A percentile compares a stretch with the other conserved stretches of the same genome.
phyloP scores from a whole-genome alignment of 768 basidiomycete genomes.

The Naematelia aurantialba region DNA sequence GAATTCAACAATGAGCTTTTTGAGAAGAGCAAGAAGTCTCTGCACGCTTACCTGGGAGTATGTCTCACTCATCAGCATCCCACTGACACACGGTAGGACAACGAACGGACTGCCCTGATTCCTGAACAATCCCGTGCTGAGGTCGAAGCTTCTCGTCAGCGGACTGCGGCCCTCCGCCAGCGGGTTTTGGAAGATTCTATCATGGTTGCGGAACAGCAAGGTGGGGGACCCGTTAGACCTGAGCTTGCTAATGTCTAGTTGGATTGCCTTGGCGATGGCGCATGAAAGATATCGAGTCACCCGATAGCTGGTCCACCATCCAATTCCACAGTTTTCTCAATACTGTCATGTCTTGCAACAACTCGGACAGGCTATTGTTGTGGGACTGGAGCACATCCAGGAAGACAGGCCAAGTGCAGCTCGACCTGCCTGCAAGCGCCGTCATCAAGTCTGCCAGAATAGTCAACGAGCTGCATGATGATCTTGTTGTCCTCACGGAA shows the following conservation, averaged over 20 bases:
- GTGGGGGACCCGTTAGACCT: constrained; percentile 12
- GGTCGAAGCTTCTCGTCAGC: constrained; percentile 14
- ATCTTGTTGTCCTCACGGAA: constrained; percentile 33
- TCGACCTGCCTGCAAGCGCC: constrained; percentile 20
- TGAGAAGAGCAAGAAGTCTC: constrained; percentile 23
- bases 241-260: constrained; percentile 14
- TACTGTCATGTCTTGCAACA: constrained; percentile 28
- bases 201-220: constrained; percentile 40
- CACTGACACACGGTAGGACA: background rate
- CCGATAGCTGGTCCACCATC: constrained; percentile 33
- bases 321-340: constrained; percentile 31
- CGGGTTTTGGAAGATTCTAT: constrained; percentile 39
- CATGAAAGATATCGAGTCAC: constrained; percentile 31
- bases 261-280: constrained; percentile 42
- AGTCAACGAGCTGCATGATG: constrained; percentile 41
- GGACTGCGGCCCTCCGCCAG: constrained; percentile 30
- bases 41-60: constrained; percentile 33
- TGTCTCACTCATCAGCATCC: background rate
- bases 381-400: constrained; percentile 34
- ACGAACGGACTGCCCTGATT: background rate
- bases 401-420: constrained; percentile 21
- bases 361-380: constrained; percentile 6
- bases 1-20: constrained; percentile 31
- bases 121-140: constrained; percentile 9
- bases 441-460: constrained; percentile 30